Percentiles rank a stretch among this genome's conserved stretches.
Conservation (phyloP, 2,329 filamentous ascomycete species). For the Juglanconis juglandina region DNA sequence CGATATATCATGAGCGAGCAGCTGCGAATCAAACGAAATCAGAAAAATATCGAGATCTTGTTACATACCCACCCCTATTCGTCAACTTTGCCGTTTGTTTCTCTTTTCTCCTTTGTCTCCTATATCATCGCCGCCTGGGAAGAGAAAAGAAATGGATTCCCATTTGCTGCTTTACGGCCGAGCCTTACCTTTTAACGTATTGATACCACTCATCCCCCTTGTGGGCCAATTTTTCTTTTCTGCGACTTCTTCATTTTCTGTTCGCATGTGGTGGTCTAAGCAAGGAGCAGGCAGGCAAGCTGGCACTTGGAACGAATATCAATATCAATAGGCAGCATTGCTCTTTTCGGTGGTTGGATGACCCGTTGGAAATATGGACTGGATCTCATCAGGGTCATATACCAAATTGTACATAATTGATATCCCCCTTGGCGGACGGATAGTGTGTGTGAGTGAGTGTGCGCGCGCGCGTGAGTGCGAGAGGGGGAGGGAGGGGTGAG, state of each 20-base stretch:
- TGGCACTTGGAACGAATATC: not conserved
- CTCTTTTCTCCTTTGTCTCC: slow-evolving; percentile 15
- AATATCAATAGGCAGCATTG: slow-evolving; percentile 8
- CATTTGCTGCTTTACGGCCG: slow-evolving; percentile 10
- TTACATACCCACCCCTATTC: slow-evolving; percentile 2
- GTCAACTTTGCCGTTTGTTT: not conserved
- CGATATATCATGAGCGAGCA: not conserved
- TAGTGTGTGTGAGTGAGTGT: not conserved
- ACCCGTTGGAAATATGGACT: not conserved
- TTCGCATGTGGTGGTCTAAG: not conserved
- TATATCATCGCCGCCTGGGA: slow-evolving; percentile 5
- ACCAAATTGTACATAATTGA: not conserved
- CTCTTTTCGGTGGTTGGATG: not conserved
- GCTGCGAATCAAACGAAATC: not conserved
- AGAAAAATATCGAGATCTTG: slow-evolving; percentile 1
- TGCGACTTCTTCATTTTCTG: slow-evolving; percentile 1
- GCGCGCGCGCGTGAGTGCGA: not conserved
- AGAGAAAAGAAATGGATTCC: slow-evolving; percentile 16
- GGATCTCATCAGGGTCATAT: not conserved
- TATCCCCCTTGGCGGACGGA: not conserved
- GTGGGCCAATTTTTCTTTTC: not conserved
- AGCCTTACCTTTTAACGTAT: slow-evolving; percentile 11
- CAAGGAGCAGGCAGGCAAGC: not conserved
- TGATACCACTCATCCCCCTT: slow-evolving; percentile 19
- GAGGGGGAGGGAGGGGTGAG: not conserved